Base-by-base conservation (phyloP, 768 basidiomycete species). In the Glaciozyma antarctica region DNA sequence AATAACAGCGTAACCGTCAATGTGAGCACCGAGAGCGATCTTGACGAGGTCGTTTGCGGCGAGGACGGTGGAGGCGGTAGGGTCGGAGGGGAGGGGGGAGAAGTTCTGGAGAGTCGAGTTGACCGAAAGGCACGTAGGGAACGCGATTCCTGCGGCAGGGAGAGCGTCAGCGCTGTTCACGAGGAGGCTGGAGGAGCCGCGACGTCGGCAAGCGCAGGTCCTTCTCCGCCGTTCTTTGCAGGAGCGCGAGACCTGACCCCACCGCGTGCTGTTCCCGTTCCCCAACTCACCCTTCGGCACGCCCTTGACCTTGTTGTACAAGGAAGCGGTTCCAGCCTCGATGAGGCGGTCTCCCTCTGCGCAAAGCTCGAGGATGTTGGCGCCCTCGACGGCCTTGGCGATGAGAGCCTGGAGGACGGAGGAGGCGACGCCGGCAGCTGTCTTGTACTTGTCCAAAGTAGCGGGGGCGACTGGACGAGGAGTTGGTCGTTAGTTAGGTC, bases 1-100 rank as follows among this genome's bases (percentile, higher is more conserved):
- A 77, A 95, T 85, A 61, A 90, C 85, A 24, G 93, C 92, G 77
- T 88, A 97, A 63, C 95, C 95, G 76, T 98, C 94, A 77, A 99
- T 91, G 75, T 99, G 95, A 24, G 93, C 92, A 54, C 95, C 95
- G 66, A 98, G 81, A 77, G 93, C 90, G 69, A 99, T 79, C 79
- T 97, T 98, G 71, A 98, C 94, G 64, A 99, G 85, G 76, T 99
- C 95, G 66, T 85, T 85, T 69, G 90, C 87, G 32, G 83, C 84
- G 70, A 93, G 82, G 58, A 77, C 82, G 76, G 77, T 64, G 22
- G 74, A 62, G 28, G 72, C 65, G 67, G 75, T 75, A 68, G 77
- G 74, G 76, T 77, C 90, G 73, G 80, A 91, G 81, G 85, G 85
- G 62, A 97, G 84, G n/a, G 95, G 95, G 16, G 93, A 93, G 81